phyloP scores from a whole-genome alignment of 495 filamentous ascomycete genomes.

The Choiromyces venosus region DNA sequence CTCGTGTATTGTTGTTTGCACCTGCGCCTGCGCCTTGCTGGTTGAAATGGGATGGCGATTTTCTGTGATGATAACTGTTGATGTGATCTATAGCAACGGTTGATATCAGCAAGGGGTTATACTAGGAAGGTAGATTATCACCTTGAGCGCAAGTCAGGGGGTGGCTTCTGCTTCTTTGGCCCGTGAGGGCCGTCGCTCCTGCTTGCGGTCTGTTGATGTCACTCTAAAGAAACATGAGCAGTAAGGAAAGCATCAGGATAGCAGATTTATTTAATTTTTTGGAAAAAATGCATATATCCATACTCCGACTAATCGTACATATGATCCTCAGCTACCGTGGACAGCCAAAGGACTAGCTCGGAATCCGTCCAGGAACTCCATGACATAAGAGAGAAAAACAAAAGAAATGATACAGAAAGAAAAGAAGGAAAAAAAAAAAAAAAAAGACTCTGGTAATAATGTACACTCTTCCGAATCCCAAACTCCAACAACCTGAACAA shows the following conservation, averaged over 20 bases:
- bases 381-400: background rate
- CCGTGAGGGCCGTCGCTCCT: background rate
- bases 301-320: background rate
- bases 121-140: background rate
- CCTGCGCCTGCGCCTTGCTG: background rate
- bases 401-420: background rate
- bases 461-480: background rate
- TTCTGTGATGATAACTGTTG: background rate
- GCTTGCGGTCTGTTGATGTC: background rate
- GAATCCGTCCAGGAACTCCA: background rate
- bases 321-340: background rate
- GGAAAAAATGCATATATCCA: no score
- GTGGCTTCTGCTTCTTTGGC: no score
- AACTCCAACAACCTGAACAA: background rate
- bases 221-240: no score
- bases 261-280: no score
- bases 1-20: background rate
- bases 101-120: background rate
- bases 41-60: background rate
- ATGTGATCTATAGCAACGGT: background rate
- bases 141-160: no score
- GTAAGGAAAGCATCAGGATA: no score
- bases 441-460: background rate
- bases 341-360: background rate
- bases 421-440: background rate